phyloP scores from a whole-genome alignment of 768 basidiomycete species.

The Lentinula sp. region DNA sequence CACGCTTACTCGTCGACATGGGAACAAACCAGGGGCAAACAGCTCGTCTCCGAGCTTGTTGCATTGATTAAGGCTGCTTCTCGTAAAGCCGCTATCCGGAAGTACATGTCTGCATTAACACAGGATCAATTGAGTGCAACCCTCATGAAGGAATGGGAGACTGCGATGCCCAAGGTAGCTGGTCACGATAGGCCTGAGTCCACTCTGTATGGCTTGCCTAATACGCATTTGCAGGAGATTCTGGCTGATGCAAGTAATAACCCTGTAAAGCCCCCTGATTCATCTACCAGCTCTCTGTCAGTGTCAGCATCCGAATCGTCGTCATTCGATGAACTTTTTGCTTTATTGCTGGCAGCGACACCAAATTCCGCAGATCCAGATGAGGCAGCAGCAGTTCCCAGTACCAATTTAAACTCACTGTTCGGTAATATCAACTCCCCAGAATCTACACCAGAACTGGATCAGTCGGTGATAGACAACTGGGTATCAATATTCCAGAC shows the following conservation, averaged over 20 bases:
- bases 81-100: slow-evolving; percentile 54
- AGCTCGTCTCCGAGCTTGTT: slow-evolving; percentile 56
- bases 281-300: background rate
- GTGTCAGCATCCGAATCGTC: slow-evolving; percentile 5
- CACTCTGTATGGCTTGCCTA: slow-evolving; percentile 22
- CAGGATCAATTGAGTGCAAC: background rate
- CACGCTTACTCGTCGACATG: slow-evolving; percentile 56
- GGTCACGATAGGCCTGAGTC: slow-evolving; percentile 27
- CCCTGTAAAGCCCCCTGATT: background rate
- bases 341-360: slow-evolving; percentile 29
- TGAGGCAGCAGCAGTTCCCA: background rate
- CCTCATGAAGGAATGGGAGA: slow-evolving; percentile 3
- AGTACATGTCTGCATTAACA: slow-evolving; percentile 22
- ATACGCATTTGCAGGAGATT: slow-evolving; percentile 15
- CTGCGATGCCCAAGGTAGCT: slow-evolving; percentile 15
- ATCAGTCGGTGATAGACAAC: slow-evolving; percentile 37
- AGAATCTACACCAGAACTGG: slow-evolving; percentile 17
- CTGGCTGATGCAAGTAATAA: slow-evolving; percentile 9
- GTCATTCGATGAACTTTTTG: slow-evolving; percentile 33
- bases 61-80: slow-evolving; percentile 55
- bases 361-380: slow-evolving; percentile 4
- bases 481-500: slow-evolving; percentile 47
- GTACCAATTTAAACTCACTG: slow-evolving; percentile 2
- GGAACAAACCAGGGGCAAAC: slow-evolving; percentile 58
- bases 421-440: slow-evolving; percentile 4